Evolutionary conservation across 202 grass and related monocot species (phyloP).

Genomic region (Cymbopogon flexuosus): DNA sequence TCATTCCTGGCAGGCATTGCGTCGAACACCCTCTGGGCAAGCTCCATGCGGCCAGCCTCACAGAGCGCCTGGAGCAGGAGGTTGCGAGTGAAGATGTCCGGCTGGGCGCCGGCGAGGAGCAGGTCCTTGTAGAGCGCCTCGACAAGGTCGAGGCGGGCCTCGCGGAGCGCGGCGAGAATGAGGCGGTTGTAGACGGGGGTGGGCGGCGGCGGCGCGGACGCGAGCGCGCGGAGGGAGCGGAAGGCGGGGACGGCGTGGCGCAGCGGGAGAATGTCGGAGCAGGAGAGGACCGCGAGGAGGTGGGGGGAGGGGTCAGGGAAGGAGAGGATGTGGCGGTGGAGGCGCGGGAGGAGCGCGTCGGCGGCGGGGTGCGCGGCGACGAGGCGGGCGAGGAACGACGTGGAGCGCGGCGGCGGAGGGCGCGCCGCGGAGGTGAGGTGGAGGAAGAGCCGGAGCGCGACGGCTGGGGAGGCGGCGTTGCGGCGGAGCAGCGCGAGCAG

Average conservation of each 20-base stretch:
- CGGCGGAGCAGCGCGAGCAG: constrained; percentile 60
- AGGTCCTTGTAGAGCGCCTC: constrained; percentile 83
- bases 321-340: constrained; percentile 49
- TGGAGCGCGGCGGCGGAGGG: constrained; percentile 34
- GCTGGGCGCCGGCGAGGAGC: constrained; percentile 49
- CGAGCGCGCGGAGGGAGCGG: constrained; percentile 57
- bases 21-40: constrained; percentile 74
- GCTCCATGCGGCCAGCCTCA: constrained; percentile 55
- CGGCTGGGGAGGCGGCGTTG: constrained; percentile 55
- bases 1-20: constrained; percentile 67
- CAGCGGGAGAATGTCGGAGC: constrained; percentile 31
- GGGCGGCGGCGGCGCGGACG: constrained; percentile 44
- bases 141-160: constrained; percentile 53
- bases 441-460: constrained; percentile 72
- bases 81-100: constrained; percentile 76
- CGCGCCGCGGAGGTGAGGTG: constrained; percentile 35
- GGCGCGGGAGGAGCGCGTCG: constrained; percentile 35
- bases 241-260: constrained; percentile 49
- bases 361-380: constrained; percentile 32
- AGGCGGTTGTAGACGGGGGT: constrained; percentile 76
- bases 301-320: constrained; percentile 41
- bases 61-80: constrained; percentile 56
- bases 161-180: constrained; percentile 53
- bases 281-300: constrained; percentile 27
- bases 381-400: constrained; percentile 41